phyloP scores from a whole-genome alignment of 2,329 filamentous ascomycete genomes.

The Trichoderma harzianum region DNA sequence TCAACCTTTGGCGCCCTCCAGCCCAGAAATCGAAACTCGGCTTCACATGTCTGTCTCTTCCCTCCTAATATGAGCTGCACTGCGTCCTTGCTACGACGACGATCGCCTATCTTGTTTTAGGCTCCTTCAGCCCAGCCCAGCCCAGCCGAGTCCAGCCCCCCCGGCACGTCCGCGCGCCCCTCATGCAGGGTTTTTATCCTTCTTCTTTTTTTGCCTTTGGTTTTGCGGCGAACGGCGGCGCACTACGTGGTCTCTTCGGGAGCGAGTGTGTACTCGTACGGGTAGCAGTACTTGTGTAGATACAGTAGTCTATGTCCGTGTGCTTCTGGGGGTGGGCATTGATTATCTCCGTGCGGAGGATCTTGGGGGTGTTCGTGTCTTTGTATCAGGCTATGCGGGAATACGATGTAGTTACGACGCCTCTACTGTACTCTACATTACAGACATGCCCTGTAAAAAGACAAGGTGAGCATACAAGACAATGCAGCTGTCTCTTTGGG shows the following conservation, averaged over 20 bases:
- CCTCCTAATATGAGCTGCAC: background rate
- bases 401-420: background rate
- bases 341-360: background rate
- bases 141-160: background rate
- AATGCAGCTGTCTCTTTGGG: background rate
- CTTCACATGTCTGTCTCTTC: background rate
- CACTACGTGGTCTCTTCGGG: conserved; percentile 11
- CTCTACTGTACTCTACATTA: background rate
- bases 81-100: background rate
- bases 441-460: background rate
- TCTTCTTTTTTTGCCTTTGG: background rate
- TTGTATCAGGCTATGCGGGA: background rate
- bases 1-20: background rate
- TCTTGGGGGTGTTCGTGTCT: background rate
- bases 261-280: background rate
- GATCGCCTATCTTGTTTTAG: conserved; percentile 4
- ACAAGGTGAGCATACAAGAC: background rate
- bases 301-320: background rate
- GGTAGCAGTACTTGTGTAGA: background rate
- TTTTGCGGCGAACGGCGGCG: background rate
- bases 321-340: background rate
- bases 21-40: background rate
- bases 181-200: background rate
- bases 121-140: conserved; percentile 12
- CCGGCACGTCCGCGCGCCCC: background rate